These are phyloP conservation scores for Fibroporia radiculosa DNA, from an alignment of 768 basidiomycete genomes.

Conservation along the genomic window DNA sequence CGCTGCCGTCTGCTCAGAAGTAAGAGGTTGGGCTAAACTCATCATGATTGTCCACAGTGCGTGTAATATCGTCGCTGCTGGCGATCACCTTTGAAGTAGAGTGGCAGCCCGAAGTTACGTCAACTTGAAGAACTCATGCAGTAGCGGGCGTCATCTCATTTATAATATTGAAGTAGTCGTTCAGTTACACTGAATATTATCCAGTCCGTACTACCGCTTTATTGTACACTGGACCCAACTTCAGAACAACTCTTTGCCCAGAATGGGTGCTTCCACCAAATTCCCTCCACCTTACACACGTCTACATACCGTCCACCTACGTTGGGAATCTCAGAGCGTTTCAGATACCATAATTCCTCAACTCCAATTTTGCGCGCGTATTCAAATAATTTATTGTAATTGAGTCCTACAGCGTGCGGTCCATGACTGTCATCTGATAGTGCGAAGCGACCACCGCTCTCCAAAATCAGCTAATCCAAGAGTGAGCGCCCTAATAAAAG, in stretches of 20 bases:
- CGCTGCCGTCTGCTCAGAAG: constrained; percentile 34
- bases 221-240: no score
- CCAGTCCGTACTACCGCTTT: no score
- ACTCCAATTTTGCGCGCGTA: constrained; percentile 64
- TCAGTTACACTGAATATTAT: no score
- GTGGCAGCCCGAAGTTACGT: no score
- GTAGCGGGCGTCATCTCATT: no score
- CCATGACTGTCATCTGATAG: constrained; percentile 97
- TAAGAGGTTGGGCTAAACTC: constrained; percentile 4
- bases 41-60: constrained; percentile 1
- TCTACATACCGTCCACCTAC: constrained; percentile 36
- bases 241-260: constrained; percentile 32
- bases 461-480: constrained; percentile 54
- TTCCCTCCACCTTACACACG: constrained; percentile 37
- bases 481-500: background rate
- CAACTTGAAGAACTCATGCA: no score
- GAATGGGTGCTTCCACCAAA: constrained; percentile 55
- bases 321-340: constrained; percentile 32
- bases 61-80: no score
- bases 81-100: no score
- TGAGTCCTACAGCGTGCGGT: constrained; percentile 78
- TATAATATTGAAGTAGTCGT: no score
- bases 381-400: constrained; percentile 58
- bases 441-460: constrained; percentile 63
- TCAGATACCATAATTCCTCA: constrained; percentile 57